These are phyloP conservation scores for Cercospora brassicicola DNA, from an alignment of 2,329 filamentous ascomycete species.

Conservation along the genomic window DNA sequence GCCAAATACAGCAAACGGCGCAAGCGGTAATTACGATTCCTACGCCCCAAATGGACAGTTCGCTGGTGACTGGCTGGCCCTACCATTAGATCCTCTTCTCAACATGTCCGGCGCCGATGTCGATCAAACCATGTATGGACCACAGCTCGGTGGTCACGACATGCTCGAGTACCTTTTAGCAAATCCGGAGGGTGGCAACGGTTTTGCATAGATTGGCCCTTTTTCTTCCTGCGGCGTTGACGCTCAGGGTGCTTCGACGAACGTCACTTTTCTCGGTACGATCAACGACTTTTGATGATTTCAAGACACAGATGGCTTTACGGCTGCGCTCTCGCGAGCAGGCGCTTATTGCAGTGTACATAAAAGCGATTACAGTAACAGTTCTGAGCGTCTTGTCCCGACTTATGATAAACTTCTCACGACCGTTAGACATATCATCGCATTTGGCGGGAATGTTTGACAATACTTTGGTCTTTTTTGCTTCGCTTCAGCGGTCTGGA, in stretches of 20 bases:
- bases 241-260: neutral
- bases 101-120: conserved; percentile 60
- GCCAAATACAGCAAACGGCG: conserved; percentile 34
- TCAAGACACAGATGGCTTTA: neutral
- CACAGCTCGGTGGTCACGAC: conserved; percentile 62
- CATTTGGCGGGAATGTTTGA: neutral
- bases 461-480: neutral
- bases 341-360: neutral
- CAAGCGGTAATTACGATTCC: conserved; percentile 26
- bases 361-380: neutral
- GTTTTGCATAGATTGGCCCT: neutral
- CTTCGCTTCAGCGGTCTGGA: neutral
- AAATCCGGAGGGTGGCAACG: conserved; percentile 9
- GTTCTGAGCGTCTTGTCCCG: neutral
- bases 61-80: conserved; percentile 59
- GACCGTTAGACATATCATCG: neutral
- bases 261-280: neutral
- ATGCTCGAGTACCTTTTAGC: conserved; percentile 51
- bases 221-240: neutral
- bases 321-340: conserved; percentile 6
- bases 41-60: conserved; percentile 29
- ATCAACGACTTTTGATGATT: neutral
- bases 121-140: conserved; percentile 57
- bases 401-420: neutral
- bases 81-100: conserved; percentile 62